Evolutionary conservation across 2,329 filamentous ascomycete species (phyloP), one percentile per base, ranked within the genome.

Genomic region (Epichloe scottii): DNA sequence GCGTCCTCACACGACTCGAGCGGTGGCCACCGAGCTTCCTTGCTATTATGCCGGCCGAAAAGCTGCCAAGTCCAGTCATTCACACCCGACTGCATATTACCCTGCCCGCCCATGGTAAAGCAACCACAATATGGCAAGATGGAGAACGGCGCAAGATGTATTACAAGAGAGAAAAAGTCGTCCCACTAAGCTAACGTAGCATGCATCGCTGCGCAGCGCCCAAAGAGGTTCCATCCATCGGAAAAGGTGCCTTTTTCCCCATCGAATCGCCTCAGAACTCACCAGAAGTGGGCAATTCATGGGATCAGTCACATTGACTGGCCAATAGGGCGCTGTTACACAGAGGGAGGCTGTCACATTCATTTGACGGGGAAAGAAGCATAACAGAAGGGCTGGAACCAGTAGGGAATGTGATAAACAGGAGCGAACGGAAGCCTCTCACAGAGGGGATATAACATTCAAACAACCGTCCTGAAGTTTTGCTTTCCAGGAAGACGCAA

Each of bases 221-320:
- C 39, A 35, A 49, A 42, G 7, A 49, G 30, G 26, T 7, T 3
- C 6, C 26, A 12, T 41, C 6, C 17, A 21, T 49, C 12, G 17
- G 8, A 2, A 3, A 30, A 30, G 14, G 30, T 33, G 19, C 11
- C 33, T 42, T 37, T 21, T 30, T n/a, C 7, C 21, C 6, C 23
- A 14, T 10, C 42, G n/a, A 15, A 21, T 49, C 15, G 21, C 23
- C 39, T 17, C 21, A 26, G 35, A 30, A 38, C 23, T 23, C 15
- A 21, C 43, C 26, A 40, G n/a, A 42, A 21, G 39, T 30, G 19
- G 44, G 19, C 39, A 34, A 26, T 46, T 46, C 46, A 52, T 42
- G 41, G 19, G 41, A 49, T 49, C 41, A 49, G 46, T 52, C 50
- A 48, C 34, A 44, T 51, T n/a, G 7, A 12, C 21, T 39, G 44